Evolutionary conservation across 768 basidiomycete genomes (phyloP), one percentile per base, ranked within the genome.

Genomic region (Pluteus cervinus): DNA sequence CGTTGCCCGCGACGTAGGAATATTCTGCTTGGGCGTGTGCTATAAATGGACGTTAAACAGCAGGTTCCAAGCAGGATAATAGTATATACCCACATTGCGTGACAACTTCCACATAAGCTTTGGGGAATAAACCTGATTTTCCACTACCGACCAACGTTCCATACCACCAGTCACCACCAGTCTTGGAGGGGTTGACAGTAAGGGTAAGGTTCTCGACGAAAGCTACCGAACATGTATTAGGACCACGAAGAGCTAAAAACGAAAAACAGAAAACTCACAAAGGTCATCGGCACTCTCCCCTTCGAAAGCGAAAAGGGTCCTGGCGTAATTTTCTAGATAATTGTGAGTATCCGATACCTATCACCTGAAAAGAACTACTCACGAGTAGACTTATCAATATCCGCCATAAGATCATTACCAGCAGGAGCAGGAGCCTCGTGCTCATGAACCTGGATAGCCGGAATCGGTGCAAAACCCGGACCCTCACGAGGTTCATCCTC

Each of bases 111-210:
- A 94, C 83, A 50, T 94, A 97, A 2, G 81, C 79, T 55, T 81
- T 80, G 1, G 94, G 94, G 77, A 97, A 89, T 65, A 93, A 79
- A 1, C 96, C 96, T 23, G 73, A 67, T 51, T 73, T 77, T 14
- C 83, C 80, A 36, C 68, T 75, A 38, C 67, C 76, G 22, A 80
- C 60, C 11, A 74, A 56, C 4, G 69, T 85, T 18, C 91, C 92
- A 54, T 86, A 87, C 88, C 90, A 94, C 96, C 96, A 98, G 44
- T 90, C 88, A 25, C 85, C 79, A 14, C 73, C 78, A 22, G 79
- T 68, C 58, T 87, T 94, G 12, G 92, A 88, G 0, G 92, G 90
- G 58, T 94, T 76, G 8, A 86, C 91, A 23, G 66, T 59, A 9
- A 98, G 62, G 34, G 92, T 69, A 17, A 80, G 51, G 56, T 97